Base-by-base conservation (phyloP, 2,329 filamentous ascomycete genomes). In the Stagonosporopsis cucurbitacearum region DNA sequence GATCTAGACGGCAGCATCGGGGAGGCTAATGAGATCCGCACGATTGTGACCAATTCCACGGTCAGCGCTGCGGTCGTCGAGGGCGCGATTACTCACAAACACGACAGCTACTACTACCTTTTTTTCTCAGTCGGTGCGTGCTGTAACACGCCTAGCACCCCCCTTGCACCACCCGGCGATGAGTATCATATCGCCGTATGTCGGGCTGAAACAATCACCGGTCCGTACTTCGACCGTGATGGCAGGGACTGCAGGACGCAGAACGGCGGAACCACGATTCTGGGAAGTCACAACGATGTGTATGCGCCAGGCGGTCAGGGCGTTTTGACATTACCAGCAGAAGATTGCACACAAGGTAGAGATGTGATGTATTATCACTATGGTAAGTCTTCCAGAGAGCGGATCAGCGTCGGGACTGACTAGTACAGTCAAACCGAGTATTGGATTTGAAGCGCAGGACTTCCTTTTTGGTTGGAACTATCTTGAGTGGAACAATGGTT, bases 111-210 rank as follows among this genome's bases (percentile, higher is more conserved):
- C 57, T 89, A 85, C 67, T 90, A 87, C 64, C 75, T 89, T 4
- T 87, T 89, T 67, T 87, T 81, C 67, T 85, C 81, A 9, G 75
- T 77, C 0, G 87, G 87, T 0, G 77, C 74, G 17, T 89, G 86
- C 76, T 89, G 87, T 55, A 77, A 75, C 20, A 84, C 82, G 50
- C 80, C 85, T 52, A 4, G 36, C 2, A 33, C 1, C 0, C 70
- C 66, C 33, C 74, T 73, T 41, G 83, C 84, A 0, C 77, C 81
- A 0, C 56, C 79, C 0, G 86, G 86, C 2, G 75, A 79, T 25
- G 87, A 88, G 70, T 90, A 89, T 68, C 82, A 81, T 60, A 83
- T 89, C 67, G 82, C 80, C 59, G 85, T 88, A 12, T 89, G 87
- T 71, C 77, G 85, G 7, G 83, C 82, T 9, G 73, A 72, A 0